Conservation (phyloP, 1,139 yeast species). For the Blastobotrys aristatus region DNA sequence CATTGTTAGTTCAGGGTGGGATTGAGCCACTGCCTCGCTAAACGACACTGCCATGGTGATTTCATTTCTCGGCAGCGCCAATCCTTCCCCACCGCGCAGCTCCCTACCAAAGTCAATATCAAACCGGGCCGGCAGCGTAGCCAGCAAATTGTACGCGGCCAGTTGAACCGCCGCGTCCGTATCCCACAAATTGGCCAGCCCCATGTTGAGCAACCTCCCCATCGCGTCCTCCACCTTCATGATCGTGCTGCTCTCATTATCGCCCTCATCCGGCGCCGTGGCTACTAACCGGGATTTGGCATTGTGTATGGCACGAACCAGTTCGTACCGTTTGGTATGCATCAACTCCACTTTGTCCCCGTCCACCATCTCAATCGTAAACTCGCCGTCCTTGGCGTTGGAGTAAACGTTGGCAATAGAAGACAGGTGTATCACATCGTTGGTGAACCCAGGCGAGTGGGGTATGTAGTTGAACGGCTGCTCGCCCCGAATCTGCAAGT, state of each 20-base stretch:
- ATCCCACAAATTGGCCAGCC: slow-evolving; percentile 63
- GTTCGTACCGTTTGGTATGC: slow-evolving; percentile 22
- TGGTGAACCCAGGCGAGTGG: slow-evolving; percentile 25
- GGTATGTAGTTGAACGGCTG: slow-evolving; percentile 48
- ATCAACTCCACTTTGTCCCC: slow-evolving; percentile 18
- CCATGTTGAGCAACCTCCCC: slow-evolving; percentile 49
- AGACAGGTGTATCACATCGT: slow-evolving; percentile 23
- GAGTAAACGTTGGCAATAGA: slow-evolving; percentile 49
- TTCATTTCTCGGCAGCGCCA: slow-evolving; percentile 70
- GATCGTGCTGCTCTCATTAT: slow-evolving; percentile 1
- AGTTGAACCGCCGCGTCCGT: slow-evolving; percentile 54
- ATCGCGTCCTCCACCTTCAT: slow-evolving; percentile 27
- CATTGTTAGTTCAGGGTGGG: slow-evolving; percentile 58
- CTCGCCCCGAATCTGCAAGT: slow-evolving; percentile 46
- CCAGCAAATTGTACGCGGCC: slow-evolving; percentile 60
- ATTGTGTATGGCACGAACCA: slow-evolving; percentile 26
- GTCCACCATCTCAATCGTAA: slow-evolving; percentile 47
- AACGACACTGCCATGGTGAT: slow-evolving; percentile 58
- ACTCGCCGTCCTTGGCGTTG: slow-evolving; percentile 43
- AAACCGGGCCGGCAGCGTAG: slow-evolving; percentile 58
- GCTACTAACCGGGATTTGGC: slow-evolving; percentile 24
- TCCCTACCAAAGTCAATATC: slow-evolving; percentile 57
- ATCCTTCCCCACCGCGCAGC: slow-evolving; percentile 52
- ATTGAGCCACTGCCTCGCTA: slow-evolving; percentile 52
- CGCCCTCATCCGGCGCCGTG: slow-evolving; percentile 6